Percentiles rank a stretch among this genome's conserved stretches.
These are phyloP conservation scores for Mortierella antarctica DNA, from an alignment of 192 early-diverging fungal genomes.

Conservation along the genomic window DNA sequence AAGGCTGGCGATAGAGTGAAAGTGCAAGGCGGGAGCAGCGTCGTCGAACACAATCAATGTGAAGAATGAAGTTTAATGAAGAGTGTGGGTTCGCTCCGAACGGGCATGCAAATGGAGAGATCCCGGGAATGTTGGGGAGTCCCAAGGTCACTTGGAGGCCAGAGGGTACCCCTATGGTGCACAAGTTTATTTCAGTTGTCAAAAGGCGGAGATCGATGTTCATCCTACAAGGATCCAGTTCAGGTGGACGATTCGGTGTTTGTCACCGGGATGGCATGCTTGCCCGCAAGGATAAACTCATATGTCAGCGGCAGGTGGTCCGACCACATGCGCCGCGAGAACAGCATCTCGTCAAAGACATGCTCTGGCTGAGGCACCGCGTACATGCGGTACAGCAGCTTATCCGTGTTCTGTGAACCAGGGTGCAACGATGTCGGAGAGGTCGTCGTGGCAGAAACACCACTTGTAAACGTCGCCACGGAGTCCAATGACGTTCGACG, in stretches of 20 bases:
- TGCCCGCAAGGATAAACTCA: conserved; percentile 51
- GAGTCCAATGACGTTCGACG: conserved; percentile 24
- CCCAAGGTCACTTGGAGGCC: no score
- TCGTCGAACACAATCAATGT: no score
- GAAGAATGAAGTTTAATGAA: no score
- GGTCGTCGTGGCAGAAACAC: conserved; percentile 6
- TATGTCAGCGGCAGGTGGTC: conserved; percentile 52
- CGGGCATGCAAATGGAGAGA: no score
- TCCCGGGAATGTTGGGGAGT: no score
- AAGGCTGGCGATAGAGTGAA: no score
- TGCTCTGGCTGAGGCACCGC: conserved; percentile 31
- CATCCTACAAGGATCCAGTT: no score
- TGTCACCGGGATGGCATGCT: conserved; percentile 49
- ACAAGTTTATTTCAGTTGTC: no score
- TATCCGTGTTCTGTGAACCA: conserved; percentile 21
- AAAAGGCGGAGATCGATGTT: no score
- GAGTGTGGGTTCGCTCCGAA: no score
- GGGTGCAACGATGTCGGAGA: conserved; percentile 30
- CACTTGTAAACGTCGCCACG: not conserved
- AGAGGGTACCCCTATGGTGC: no score
- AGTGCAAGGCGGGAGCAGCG: no score
- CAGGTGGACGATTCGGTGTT: not conserved
- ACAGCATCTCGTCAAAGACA: conserved; percentile 54
- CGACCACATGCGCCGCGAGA: conserved; percentile 47
- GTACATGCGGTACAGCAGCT: conserved; percentile 46